A percentile compares a stretch with the other conserved stretches of the same genome.
Evolutionary conservation across 257 asterid genomes (phyloP).

Genomic region (Solanum sitiens): DNA sequence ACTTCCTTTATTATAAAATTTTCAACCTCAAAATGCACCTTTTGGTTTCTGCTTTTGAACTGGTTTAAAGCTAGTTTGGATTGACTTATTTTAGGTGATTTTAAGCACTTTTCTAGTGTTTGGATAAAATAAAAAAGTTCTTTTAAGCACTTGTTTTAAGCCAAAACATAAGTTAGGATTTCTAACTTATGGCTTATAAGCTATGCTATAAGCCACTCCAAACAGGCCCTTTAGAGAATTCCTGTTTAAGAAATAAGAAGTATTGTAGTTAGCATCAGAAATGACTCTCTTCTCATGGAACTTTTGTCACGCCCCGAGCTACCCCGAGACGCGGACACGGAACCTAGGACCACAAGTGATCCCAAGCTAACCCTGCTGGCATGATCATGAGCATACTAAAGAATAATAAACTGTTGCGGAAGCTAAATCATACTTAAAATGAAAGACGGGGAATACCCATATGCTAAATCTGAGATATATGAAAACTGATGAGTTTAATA

Average conservation of each 20-base stretch:
- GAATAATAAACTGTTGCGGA: no score
- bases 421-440: no score
- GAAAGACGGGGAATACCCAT: no score
- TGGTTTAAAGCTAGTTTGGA: not conserved
- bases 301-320: not conserved
- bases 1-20: not conserved
- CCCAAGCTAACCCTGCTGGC: no score
- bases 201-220: not conserved
- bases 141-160: not conserved
- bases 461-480: no score
- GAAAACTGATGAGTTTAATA: no score
- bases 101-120: not conserved
- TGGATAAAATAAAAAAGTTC: not conserved
- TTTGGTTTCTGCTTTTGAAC: not conserved
- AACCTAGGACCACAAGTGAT: no score
- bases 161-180: not conserved
- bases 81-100: not conserved
- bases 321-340: no score
- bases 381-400: no score
- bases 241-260: not conserved
- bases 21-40: not conserved
- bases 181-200: not conserved
- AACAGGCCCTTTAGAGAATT: not conserved
- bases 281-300: constrained; percentile 36
- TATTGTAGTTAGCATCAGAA: constrained; percentile 25